Evolutionary conservation across 805 yeast species (phyloP).

Genomic region (Metschnikowia dekortorum): DNA sequence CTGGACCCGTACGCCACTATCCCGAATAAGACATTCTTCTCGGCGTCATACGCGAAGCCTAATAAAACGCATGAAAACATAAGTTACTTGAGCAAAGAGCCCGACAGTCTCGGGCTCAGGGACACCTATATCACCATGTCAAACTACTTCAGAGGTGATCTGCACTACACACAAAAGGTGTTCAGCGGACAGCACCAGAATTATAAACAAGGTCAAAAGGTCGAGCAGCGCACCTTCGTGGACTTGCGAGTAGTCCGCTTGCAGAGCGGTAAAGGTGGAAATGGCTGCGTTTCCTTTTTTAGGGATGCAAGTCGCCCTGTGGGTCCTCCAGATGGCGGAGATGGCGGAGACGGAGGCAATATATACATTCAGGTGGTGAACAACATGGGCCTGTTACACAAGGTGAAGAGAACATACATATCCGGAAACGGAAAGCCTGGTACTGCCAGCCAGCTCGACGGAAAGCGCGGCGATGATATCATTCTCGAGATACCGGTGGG

Average conservation of each 20-base stretch:
- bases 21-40: slow-evolving; percentile 8
- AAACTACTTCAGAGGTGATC: slow-evolving; percentile 39
- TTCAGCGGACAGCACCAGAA: slow-evolving; percentile 28
- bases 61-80: slow-evolving; percentile 8
- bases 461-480: slow-evolving; percentile 76
- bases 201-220: slow-evolving; percentile 27
- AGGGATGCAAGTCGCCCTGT: slow-evolving; percentile 78
- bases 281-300: slow-evolving; percentile 80
- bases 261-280: slow-evolving; percentile 81
- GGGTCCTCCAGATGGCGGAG: slow-evolving; percentile 99
- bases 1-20: slow-evolving; percentile 11
- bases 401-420: slow-evolving; percentile 57
- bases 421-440: slow-evolving; percentile 77
- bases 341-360: slow-evolving; percentile 92
- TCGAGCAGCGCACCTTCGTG: slow-evolving; percentile 37
- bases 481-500: slow-evolving; percentile 89
- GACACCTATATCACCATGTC: slow-evolving; percentile 18
- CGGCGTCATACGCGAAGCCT: neutral
- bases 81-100: slow-evolving; percentile 4
- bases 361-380: slow-evolving; percentile 78
- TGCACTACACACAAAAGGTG: slow-evolving; percentile 37
- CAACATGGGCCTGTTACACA: slow-evolving; percentile 67
- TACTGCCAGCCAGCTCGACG: slow-evolving; percentile 73
- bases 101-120: slow-evolving; percentile 11
- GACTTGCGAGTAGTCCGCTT: slow-evolving; percentile 60